phyloP scores from a whole-genome alignment of 768 basidiomycete species.

The Rhizopogon salebrosus region DNA sequence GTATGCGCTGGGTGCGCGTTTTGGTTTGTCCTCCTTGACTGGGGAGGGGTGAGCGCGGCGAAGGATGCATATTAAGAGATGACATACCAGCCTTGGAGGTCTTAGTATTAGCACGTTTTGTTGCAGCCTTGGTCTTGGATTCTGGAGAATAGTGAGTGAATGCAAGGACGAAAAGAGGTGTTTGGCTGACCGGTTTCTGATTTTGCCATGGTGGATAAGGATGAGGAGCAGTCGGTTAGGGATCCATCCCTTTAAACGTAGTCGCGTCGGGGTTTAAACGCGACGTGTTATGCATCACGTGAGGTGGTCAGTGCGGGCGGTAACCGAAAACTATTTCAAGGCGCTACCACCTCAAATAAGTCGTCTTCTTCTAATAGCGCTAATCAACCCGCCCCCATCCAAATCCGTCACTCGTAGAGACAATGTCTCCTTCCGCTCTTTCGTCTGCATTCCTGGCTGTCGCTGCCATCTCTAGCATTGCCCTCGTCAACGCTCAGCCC shows the following conservation, averaged over 20 bases:
- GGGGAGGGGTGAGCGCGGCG: neutral
- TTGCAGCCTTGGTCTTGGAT: conserved; percentile 52
- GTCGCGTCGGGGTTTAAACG: conserved; percentile 21
- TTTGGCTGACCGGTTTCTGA: conserved; percentile 38
- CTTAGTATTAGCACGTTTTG: conserved; percentile 45
- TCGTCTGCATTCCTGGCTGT: conserved; percentile 36
- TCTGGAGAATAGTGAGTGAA: conserved; percentile 25
- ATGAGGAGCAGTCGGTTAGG: conserved; percentile 6
- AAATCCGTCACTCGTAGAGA: conserved; percentile 5
- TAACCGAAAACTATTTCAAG: conserved; percentile 20
- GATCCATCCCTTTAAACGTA: conserved; percentile 4
- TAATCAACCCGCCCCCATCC: neutral
- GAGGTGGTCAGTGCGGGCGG: conserved; percentile 17
- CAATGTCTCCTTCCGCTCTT: conserved; percentile 39
- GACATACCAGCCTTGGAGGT: conserved; percentile 32
- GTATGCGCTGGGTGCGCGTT: conserved; percentile 56
- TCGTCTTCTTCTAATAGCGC: too few species aligned
- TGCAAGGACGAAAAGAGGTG: neutral
- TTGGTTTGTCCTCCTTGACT: conserved; percentile 43
- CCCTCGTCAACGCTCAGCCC: conserved; percentile 27
- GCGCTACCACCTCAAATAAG: too few species aligned
- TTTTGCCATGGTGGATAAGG: conserved; percentile 40
- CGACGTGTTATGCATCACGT: conserved; percentile 19
- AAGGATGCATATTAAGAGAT: conserved; percentile 1
- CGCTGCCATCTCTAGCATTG: conserved; percentile 26